These are phyloP conservation scores for Phyllosticta ampelicida DNA, from an alignment of 2,329 filamentous ascomycete genomes.

Conservation along the genomic window DNA sequence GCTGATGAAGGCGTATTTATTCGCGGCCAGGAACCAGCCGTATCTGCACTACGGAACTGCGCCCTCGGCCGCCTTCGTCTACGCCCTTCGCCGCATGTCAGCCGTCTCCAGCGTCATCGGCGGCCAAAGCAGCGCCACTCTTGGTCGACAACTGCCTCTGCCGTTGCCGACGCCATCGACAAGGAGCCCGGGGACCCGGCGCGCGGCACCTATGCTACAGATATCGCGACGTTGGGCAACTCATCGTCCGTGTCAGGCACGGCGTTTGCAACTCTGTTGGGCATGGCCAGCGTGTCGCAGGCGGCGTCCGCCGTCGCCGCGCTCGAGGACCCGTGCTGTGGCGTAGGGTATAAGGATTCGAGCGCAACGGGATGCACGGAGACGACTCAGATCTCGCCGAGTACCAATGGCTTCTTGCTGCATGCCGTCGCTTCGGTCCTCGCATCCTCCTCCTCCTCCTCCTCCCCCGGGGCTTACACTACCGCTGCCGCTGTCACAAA, in stretches of 20 bases:
- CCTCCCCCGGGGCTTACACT: too few relatives aligned
- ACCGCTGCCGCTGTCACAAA: too few relatives aligned
- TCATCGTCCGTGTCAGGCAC: conserved; percentile 24
- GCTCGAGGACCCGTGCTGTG: conserved; percentile 22
- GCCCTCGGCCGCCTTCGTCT: conserved; percentile 16
- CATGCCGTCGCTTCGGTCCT: conserved; percentile 18
- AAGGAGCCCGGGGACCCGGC: conserved; percentile 23
- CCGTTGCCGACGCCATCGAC: conserved; percentile 21
- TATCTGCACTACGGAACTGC: conserved; percentile 21
- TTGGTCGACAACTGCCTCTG: conserved; percentile 16
- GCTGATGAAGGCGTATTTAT: conserved; percentile 25
- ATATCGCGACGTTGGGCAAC: conserved; percentile 17
- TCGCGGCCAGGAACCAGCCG: conserved; percentile 23
- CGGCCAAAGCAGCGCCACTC: conserved; percentile 15
- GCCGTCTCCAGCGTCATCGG: conserved; percentile 22
- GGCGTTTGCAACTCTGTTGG: conserved; percentile 25
- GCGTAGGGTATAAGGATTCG: conserved; percentile 28
- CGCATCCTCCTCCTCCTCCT: neutral
- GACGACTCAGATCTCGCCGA: conserved; percentile 31
- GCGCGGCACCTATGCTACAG: conserved; percentile 24
- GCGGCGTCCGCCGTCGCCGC: conserved; percentile 20
- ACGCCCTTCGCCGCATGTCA: conserved; percentile 18
- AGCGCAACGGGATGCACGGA: conserved; percentile 15
- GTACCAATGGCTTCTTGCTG: conserved; percentile 37
- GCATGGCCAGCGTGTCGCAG: conserved; percentile 24